Evolutionary conservation across 164 flowering plant species (phyloP), one percentile per base, ranked within the genome.

Genomic region (Stephania japonica): DNA sequence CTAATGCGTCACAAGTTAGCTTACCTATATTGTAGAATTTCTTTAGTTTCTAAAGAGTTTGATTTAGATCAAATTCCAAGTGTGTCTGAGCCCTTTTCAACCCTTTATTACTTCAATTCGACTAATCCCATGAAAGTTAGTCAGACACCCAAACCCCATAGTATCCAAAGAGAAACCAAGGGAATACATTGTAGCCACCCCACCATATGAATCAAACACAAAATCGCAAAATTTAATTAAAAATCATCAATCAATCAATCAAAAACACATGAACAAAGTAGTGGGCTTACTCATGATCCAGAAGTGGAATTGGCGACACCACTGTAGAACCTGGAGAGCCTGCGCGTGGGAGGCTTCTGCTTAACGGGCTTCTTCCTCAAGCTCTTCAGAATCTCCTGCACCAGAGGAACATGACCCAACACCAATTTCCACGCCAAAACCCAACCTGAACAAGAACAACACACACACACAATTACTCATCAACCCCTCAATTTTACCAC

Each of bases 371-470:
- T 94, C 79, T 91, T 87, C 49, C 84, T 78, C 68, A 90, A 76
- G 70, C 62, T 75, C 19, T 92, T 91, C 72, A 79, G 89, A n/a
- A 91, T 87, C 77, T 92, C 99, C 77, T 91, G 99, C 50, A 92
- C 91, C 70, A 95, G 72, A 42, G 99, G 97, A 25, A 95, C 97
- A 70, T 90, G 99, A 75, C 87, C 92, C 72, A 90, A 85, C 13
- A 95, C 93, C 43, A 91, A 78, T 78, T 90, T 92, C 99, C 98
- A 91, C 16, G 99, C 98, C 83, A 88, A 76, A 41, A 75, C 78
- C 99, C 98, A 95, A 73, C 96, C 97, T 91, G 67, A 25, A 77
- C 25, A 67, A n/a, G n/a, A n/a, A n/a, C n/a, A n/a, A n/a, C n/a
- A n/a, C n/a, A n/a, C n/a, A n/a, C n/a, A n/a, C n/a, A n/a, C n/a